A percentile compares a stretch with the other conserved stretches of the same genome.
Evolutionary conservation across 202 grass and related monocot genomes (phyloP).

Genomic region (Saccharum hybrid): DNA sequence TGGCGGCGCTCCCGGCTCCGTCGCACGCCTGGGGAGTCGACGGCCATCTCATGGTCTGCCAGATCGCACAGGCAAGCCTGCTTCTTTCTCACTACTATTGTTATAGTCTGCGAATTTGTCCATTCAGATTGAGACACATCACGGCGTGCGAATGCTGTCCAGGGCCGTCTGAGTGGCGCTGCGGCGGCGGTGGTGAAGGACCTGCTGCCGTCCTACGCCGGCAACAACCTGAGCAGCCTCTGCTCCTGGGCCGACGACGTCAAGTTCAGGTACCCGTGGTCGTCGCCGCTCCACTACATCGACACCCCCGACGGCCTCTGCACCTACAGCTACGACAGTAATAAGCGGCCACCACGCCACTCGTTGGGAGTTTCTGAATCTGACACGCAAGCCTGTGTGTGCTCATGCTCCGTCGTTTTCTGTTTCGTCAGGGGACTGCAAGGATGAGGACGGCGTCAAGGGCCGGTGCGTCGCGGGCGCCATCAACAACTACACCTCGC

Average conservation of each 20-base stretch:
- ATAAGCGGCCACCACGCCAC: background rate
- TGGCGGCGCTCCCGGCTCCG: conserved; percentile 27
- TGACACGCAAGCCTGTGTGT: background rate
- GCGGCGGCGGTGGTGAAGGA: conserved; percentile 55
- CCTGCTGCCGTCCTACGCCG: conserved; percentile 59
- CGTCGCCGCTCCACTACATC: conserved; percentile 67
- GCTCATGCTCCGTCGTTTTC: background rate
- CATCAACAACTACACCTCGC: conserved; percentile 82
- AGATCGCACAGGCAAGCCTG: conserved; percentile 53
- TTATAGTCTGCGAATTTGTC: too few species aligned
- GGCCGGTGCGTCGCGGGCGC: conserved; percentile 71
- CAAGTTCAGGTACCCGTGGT: conserved; percentile 68
- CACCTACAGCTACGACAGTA: conserved; percentile 66
- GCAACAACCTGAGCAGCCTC: conserved; percentile 56
- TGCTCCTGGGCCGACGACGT: conserved; percentile 77
- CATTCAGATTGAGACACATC: background rate
- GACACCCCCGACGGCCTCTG: conserved; percentile 71
- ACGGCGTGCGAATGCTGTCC: background rate
- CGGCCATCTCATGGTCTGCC: conserved; percentile 59
- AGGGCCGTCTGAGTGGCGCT: conserved; percentile 50
- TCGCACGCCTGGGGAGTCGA: conserved; percentile 53
- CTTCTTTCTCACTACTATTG: background rate
- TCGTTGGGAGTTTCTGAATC: background rate
- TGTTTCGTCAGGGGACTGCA: conserved; percentile 61
- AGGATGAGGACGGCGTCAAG: conserved; percentile 51